phyloP scores from a whole-genome alignment of 2,329 filamentous ascomycete genomes.

The Didymosphaeria variabile region DNA sequence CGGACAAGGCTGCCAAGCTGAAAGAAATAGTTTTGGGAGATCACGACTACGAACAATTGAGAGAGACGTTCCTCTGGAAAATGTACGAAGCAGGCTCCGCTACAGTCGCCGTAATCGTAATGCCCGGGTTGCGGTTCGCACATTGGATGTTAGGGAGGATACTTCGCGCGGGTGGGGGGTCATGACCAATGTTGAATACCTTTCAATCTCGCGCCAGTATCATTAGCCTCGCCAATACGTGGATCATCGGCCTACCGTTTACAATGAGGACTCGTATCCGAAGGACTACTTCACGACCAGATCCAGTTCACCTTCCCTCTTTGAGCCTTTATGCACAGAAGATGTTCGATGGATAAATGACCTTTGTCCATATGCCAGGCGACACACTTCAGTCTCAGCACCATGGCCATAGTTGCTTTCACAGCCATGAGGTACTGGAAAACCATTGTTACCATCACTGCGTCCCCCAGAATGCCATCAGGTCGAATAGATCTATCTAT shows the following conservation, averaged over 20 bases:
- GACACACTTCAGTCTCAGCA: too few relatives aligned
- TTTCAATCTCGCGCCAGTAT: not conserved
- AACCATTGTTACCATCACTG: too few relatives aligned
- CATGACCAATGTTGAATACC: not conserved
- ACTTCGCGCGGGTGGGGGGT: slow-evolving; percentile 21
- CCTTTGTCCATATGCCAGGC: too few relatives aligned
- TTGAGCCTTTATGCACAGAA: too few relatives aligned
- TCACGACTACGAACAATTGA: slow-evolving; percentile 33
- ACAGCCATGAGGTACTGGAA: too few relatives aligned
- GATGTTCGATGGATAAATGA: too few relatives aligned
- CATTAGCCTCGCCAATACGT: not conserved
- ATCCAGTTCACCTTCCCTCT: too few relatives aligned
- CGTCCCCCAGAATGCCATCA: too few relatives aligned
- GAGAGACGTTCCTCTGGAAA: slow-evolving; percentile 46
- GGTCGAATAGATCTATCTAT: too few relatives aligned
- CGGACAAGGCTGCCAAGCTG: slow-evolving; percentile 41
- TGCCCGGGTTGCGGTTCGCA: slow-evolving; percentile 42
- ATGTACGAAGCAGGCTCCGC: slow-evolving; percentile 38
- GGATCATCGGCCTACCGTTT: not conserved
- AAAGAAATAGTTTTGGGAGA: slow-evolving; percentile 36
- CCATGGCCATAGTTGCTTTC: too few relatives aligned
- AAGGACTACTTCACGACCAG: too few relatives aligned
- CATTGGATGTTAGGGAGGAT: slow-evolving; percentile 47
- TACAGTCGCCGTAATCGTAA: slow-evolving; percentile 40
- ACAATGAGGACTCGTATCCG: too few relatives aligned